These are phyloP conservation scores for Curvularia sp. DNA, from an alignment of 2,329 filamentous ascomycete genomes.

Conservation along the genomic window DNA sequence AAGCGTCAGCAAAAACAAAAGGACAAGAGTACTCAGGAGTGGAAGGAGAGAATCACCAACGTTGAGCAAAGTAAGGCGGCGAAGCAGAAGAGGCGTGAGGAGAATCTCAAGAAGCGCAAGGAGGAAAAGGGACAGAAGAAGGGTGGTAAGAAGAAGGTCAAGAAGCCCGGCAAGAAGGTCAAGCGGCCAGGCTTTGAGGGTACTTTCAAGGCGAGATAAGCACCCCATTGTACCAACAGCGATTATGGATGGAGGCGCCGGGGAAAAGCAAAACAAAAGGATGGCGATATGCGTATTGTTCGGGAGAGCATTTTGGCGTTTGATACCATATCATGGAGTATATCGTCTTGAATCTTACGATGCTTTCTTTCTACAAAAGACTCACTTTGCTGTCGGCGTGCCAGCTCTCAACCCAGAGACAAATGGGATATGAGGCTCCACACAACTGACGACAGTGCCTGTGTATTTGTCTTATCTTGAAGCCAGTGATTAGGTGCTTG, in stretches of 20 bases:
- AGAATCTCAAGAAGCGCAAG: conserved; percentile 71
- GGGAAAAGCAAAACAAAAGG: conserved; percentile 5
- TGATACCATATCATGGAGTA: conserved; percentile 39
- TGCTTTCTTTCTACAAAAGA: conserved; percentile 18
- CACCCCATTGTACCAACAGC: neutral
- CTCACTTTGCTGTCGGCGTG: neutral
- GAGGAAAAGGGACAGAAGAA: conserved; percentile 84
- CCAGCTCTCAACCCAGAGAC: neutral
- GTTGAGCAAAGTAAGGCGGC: conserved; percentile 57
- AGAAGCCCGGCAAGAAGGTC: conserved; percentile 62
- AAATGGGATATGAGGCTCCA: neutral
- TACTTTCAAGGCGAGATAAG: conserved; percentile 64
- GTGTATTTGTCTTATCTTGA: neutral
- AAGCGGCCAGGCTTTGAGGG: conserved; percentile 67
- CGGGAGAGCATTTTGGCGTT: conserved; percentile 37
- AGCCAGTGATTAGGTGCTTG: conserved; percentile 1
- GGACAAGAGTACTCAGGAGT: conserved; percentile 90
- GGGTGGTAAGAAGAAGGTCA: conserved; percentile 57
- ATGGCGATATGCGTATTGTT: conserved; percentile 23
- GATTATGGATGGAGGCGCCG: neutral
- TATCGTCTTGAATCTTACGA: conserved; percentile 34
- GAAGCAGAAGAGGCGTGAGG: conserved; percentile 59
- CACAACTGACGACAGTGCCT: neutral
- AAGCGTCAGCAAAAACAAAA: conserved; percentile 91
- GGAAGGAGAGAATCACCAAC: conserved; percentile 59